Evolutionary conservation across 2,329 filamentous ascomycete species (phyloP).

Genomic region (Penicillium thymicola): DNA sequence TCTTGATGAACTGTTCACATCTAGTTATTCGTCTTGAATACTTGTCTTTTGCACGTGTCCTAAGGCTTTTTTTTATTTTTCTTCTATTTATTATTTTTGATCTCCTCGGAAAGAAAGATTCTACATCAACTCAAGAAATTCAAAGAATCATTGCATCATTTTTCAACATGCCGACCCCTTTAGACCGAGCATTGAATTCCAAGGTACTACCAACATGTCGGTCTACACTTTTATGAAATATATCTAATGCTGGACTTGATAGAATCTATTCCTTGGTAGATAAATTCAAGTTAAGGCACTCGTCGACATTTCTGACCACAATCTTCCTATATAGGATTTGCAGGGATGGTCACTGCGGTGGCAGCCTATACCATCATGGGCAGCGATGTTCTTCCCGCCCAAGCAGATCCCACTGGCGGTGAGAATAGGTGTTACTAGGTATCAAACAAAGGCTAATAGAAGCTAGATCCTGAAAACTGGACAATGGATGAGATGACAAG

Average conservation of each 20-base stretch:
- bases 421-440: slow-evolving; percentile 22
- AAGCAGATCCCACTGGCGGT: slow-evolving; percentile 74
- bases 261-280: slow-evolving; percentile 70
- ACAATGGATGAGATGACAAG: slow-evolving; percentile 72
- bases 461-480: slow-evolving; percentile 65
- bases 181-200: slow-evolving; percentile 67
- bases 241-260: slow-evolving; percentile 18
- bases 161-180: slow-evolving; percentile 60
- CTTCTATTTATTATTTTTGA: background rate
- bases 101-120: background rate
- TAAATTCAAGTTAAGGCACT: slow-evolving; percentile 1
- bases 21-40: background rate
- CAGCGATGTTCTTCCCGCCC: slow-evolving; percentile 73
- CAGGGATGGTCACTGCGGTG: slow-evolving; percentile 75
- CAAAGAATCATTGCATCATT: background rate
- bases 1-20: slow-evolving; percentile 1
- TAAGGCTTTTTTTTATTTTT: background rate
- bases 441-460: slow-evolving; percentile 8
- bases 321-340: slow-evolving; percentile 60
- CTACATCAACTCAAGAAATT: background rate
- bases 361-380: slow-evolving; percentile 85
- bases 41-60: slow-evolving; percentile 6
- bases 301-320: slow-evolving; percentile 19
- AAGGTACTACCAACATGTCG: slow-evolving; percentile 51
- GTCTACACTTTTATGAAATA: slow-evolving; percentile 3